These are phyloP conservation scores for Phytophthora foliorum DNA, from an alignment of 352 stramenopile species.

Conservation along the genomic window DNA sequence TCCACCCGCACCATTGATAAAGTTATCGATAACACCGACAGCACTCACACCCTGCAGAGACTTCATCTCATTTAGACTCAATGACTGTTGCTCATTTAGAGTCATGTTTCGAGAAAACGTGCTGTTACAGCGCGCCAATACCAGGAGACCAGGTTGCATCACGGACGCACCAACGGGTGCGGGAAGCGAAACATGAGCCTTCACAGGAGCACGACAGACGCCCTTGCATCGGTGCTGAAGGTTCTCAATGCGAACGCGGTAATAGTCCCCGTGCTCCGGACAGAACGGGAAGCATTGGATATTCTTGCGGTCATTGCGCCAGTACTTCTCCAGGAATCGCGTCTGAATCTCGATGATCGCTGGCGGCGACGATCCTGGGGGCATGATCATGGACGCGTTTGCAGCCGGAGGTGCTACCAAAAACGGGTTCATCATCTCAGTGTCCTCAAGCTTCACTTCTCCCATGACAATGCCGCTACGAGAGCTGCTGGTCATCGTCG, in stretches of 20 bases:
- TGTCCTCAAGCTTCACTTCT: constrained; percentile 41
- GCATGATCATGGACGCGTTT: constrained; percentile 20
- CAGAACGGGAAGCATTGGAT: constrained; percentile 94
- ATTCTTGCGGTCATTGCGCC: constrained; percentile 94
- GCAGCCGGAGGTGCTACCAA: constrained; percentile 35
- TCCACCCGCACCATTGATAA: constrained; percentile 40
- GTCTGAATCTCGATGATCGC: constrained; percentile 83
- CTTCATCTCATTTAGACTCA: constrained; percentile 74
- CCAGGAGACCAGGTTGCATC: constrained; percentile 52
- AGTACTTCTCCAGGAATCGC: constrained; percentile 91
- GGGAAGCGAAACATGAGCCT: constrained; percentile 72
- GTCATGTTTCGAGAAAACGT: constrained; percentile 78
- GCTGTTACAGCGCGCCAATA: constrained; percentile 87
- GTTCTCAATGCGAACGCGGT: constrained; percentile 88
- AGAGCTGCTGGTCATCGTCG: constrained; percentile 33
- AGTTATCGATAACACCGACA: constrained; percentile 70
- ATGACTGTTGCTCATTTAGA: constrained; percentile 56
- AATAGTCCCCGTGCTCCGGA: constrained; percentile 91
- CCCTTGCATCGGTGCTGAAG: constrained; percentile 87
- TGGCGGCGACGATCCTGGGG: constrained; percentile 32
- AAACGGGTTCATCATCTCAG: constrained; percentile 65
- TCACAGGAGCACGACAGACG: constrained; percentile 85
- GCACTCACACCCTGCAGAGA: constrained; percentile 75
- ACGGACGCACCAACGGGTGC: constrained; percentile 32
- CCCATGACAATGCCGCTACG: constrained; percentile 25